phyloP scores from a whole-genome alignment of 2,329 filamentous ascomycete genomes.

The Cyphellophora attinorum region DNA sequence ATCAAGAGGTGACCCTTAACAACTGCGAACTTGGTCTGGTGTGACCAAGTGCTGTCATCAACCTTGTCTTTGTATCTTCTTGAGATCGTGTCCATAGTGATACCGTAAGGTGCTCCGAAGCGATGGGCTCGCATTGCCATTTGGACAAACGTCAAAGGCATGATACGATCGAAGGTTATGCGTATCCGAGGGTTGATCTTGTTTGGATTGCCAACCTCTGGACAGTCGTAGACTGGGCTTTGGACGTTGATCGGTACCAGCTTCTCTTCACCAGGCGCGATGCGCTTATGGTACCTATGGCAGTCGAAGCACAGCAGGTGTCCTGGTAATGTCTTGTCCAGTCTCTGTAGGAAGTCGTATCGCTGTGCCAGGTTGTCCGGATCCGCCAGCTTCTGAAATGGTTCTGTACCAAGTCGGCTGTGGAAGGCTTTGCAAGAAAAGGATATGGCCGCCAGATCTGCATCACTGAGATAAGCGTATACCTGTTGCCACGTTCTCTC shows the following conservation, averaged over 20 bases:
- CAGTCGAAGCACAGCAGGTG: slow-evolving; percentile 54
- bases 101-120: slow-evolving; percentile 39
- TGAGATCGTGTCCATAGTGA: slow-evolving; percentile 35
- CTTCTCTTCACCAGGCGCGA: slow-evolving; percentile 42
- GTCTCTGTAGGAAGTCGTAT: slow-evolving; percentile 39
- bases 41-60: slow-evolving; percentile 36
- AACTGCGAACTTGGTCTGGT: slow-evolving; percentile 45
- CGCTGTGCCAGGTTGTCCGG: slow-evolving; percentile 35
- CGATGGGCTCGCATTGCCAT: slow-evolving; percentile 41
- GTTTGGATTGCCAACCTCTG: slow-evolving; percentile 40
- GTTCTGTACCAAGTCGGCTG: slow-evolving; percentile 29
- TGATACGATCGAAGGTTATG: slow-evolving; percentile 43
- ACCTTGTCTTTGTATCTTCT: slow-evolving; percentile 45
- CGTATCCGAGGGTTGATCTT: slow-evolving; percentile 40
- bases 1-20: slow-evolving; percentile 46
- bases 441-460: slow-evolving; percentile 41
- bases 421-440: slow-evolving; percentile 39
- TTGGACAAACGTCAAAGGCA: slow-evolving; percentile 51
- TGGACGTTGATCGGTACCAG: slow-evolving; percentile 44
- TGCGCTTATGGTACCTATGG: slow-evolving; percentile 44
- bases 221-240: slow-evolving; percentile 49
- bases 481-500: slow-evolving; percentile 37
- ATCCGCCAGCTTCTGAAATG: slow-evolving; percentile 26
- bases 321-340: slow-evolving; percentile 43
- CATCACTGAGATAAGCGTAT: slow-evolving; percentile 29